Conservation (phyloP, 148 eudicot species). For the Silene conica region DNA sequence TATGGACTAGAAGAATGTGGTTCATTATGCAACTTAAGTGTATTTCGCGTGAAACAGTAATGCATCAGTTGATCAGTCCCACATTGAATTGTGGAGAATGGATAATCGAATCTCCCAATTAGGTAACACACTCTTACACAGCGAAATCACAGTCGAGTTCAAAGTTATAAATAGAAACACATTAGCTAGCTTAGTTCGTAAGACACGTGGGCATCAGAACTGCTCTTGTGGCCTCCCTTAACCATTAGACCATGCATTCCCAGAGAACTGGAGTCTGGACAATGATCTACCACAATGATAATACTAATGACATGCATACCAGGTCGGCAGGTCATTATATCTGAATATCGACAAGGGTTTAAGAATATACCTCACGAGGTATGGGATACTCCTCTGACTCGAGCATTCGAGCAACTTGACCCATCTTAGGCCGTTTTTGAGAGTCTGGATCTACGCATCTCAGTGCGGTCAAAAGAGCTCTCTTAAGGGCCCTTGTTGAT, state of each 20-base stretch:
- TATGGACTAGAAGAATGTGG: background rate
- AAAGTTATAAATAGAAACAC: background rate
- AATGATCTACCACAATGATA: too few species aligned
- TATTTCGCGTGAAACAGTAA: too few species aligned
- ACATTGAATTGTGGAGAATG: too few species aligned
- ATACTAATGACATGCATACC: too few species aligned
- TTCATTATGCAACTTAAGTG: too few species aligned
- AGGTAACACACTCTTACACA: background rate
- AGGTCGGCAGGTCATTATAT: too few species aligned
- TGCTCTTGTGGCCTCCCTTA: too few species aligned
- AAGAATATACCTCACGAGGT: constrained; percentile 58
- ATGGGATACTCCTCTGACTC: constrained; percentile 90
- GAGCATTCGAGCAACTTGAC: constrained; percentile 92
- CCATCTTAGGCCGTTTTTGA: constrained; percentile 76
- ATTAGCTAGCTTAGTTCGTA: background rate
- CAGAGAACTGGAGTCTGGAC: too few species aligned
- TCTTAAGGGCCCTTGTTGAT: constrained; percentile 71
- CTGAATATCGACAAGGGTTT: background rate
- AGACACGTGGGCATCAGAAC: too few species aligned
- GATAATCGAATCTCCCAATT: background rate
- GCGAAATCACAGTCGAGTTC: background rate
- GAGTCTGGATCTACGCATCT: constrained; percentile 89
- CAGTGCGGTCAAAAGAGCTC: constrained; percentile 81
- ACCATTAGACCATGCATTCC: too few species aligned
- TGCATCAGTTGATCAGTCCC: too few species aligned